A percentile compares a stretch with the other conserved stretches of the same genome.
Evolutionary conservation across 1,284 basidiomycete species (phyloP).

Genomic region (Pterulicium gracile): DNA sequence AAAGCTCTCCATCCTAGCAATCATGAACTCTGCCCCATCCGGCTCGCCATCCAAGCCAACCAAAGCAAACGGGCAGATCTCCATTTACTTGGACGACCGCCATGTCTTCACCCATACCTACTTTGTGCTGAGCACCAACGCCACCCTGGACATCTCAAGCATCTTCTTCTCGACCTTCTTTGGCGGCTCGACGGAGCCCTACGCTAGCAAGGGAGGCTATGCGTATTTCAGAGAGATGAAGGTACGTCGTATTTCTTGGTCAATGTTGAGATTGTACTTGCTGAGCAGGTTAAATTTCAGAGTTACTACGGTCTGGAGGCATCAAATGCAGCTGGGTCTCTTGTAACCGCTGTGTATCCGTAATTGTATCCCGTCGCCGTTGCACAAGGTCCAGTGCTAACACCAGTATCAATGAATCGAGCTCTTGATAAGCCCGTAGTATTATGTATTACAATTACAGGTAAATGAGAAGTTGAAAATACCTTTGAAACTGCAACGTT

Average conservation of each 20-base stretch:
- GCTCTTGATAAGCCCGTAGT: too few relatives aligned
- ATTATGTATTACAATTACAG: too few relatives aligned
- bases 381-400: too few relatives aligned
- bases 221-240: constrained; percentile 8
- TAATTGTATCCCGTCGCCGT: too few relatives aligned
- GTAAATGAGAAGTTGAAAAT: too few relatives aligned
- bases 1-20: constrained; percentile 5
- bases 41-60: constrained; percentile 1
- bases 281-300: background rate
- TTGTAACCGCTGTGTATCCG: background rate
- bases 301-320: background rate
- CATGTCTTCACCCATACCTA: constrained; percentile 6
- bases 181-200: constrained; percentile 4
- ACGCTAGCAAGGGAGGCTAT: constrained; percentile 7
- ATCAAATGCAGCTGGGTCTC: background rate
- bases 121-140: constrained; percentile 4
- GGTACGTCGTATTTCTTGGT: background rate
- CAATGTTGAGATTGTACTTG: background rate
- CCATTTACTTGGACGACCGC: constrained; percentile 4
- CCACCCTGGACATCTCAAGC: constrained; percentile 5
- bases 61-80: constrained; percentile 5
- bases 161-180: constrained; percentile 8
- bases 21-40: constrained; percentile 3
- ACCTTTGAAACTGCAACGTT: too few relatives aligned
- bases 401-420: too few relatives aligned